Base-by-base conservation (phyloP, 2,329 filamentous ascomycete genomes). In the Ophiocordyceps camponoti-saundersi region DNA sequence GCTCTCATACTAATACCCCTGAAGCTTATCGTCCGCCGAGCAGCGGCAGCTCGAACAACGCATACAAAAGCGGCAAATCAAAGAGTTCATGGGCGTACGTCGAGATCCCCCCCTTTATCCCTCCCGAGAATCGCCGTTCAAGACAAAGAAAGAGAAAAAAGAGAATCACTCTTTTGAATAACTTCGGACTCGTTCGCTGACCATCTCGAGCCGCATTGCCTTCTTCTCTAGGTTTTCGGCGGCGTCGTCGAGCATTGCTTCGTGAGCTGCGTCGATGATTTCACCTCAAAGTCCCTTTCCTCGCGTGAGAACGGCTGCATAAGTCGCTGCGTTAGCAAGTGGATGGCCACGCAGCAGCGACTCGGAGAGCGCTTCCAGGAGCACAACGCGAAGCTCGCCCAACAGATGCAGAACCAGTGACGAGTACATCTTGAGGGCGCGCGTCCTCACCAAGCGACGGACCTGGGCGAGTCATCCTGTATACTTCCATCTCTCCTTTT, bases 61-160 rank as follows among this genome's bases (percentile, higher is more conserved):
- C 67, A 89, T 98, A 79, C 88, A 96, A 73, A 85, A 85, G 70
- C 93, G 92, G 70, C 92, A 98, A 70, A 86, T 98, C 75, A 95
- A 95, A 72, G 90, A 96, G 64, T 96, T 98, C 64, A 95, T 96
- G 82, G 85, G 79, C 59, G 92, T 96, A 75, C 57, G 86, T 73
- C 15, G 2, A 16, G 11, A 20, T n/a, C 7, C 30, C 16, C 16
- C 7, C 23, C 36, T 26, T 16, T 15, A 15, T 13, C 15, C 21
- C 6, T 10, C 4, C 29, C 3, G 16, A 16, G 7, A n/a, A 29
- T 44, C 26, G 8, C 22, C 20, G 11, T 23, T 15, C 6, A 7
- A 44, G 6, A 26, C 48, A 47, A 44, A 45, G 21, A 15, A 47
- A n/a, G 13, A 11, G 10, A 32, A 32, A 3, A 11, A 5, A 6